Conservation (phyloP, 768 basidiomycete species). For the Boletus vinaceobasis region DNA sequence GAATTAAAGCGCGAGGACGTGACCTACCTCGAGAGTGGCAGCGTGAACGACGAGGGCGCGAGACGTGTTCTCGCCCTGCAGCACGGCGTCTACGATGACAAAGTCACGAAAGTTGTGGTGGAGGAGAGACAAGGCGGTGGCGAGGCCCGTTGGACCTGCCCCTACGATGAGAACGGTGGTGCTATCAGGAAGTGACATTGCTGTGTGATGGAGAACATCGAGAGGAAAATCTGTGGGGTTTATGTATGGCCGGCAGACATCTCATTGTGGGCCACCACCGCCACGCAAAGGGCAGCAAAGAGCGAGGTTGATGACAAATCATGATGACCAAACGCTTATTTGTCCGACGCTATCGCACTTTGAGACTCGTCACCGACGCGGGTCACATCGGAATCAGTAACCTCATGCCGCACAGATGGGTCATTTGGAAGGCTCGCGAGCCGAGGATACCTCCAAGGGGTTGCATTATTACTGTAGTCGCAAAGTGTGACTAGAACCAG, state of each 20-base stretch:
- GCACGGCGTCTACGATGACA: conserved; percentile 41
- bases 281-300: too few relatives aligned
- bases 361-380: too few relatives aligned
- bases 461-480: too few relatives aligned
- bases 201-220: not conserved
- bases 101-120: conserved; percentile 41
- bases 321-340: not conserved
- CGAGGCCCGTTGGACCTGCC: conserved; percentile 49
- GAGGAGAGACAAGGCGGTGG: conserved; percentile 45
- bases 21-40: conserved; percentile 49
- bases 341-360: too few relatives aligned
- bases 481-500: too few relatives aligned
- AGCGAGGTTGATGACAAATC: not conserved
- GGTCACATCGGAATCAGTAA: too few relatives aligned
- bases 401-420: too few relatives aligned
- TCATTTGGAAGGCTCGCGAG: too few relatives aligned
- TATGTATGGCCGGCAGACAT: too few relatives aligned
- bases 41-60: conserved; percentile 50
- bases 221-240: too few relatives aligned
- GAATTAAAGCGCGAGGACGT: not conserved
- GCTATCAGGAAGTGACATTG: conserved; percentile 15
- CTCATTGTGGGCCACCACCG: too few relatives aligned
- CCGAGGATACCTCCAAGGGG: too few relatives aligned
- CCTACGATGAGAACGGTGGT: conserved; percentile 50
- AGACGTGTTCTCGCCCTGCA: conserved; percentile 38